phyloP scores from a whole-genome alignment of 148 eudicot species.

The Salicornia ramosissima region DNA sequence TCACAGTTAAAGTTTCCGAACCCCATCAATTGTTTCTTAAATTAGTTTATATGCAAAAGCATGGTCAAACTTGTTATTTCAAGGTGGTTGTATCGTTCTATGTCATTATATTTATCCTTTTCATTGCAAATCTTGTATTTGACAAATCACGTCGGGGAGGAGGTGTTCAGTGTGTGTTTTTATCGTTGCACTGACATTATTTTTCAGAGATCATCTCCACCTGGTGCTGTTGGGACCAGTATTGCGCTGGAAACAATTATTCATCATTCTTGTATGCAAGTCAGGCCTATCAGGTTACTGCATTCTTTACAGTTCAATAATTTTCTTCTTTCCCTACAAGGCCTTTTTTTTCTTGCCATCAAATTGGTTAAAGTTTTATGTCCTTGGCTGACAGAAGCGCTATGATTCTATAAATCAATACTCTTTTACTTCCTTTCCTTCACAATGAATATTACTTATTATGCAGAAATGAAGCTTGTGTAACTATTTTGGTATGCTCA shows the following conservation, averaged over 20 bases:
- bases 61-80: too few species aligned
- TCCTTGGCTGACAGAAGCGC: neutral
- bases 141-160: too few species aligned
- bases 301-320: neutral
- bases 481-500: conserved; percentile 69
- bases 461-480: conserved; percentile 49
- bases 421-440: neutral
- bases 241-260: conserved; percentile 85
- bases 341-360: neutral
- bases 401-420: neutral
- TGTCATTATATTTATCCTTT: too few species aligned
- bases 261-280: conserved; percentile 52
- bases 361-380: neutral
- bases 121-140: too few species aligned
- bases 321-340: neutral
- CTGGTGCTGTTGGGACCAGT: conserved; percentile 91
- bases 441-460: neutral
- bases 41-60: too few species aligned
- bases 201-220: conserved; percentile 78
- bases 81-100: too few species aligned
- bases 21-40: too few species aligned
- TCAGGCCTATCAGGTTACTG: conserved; percentile 55
- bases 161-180: too few species aligned
- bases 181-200: conserved; percentile 10
- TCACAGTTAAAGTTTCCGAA: too few species aligned